These are phyloP conservation scores for Backusella luteola DNA, from an alignment of 192 early-diverging fungal genomes.

Conservation along the genomic window DNA sequence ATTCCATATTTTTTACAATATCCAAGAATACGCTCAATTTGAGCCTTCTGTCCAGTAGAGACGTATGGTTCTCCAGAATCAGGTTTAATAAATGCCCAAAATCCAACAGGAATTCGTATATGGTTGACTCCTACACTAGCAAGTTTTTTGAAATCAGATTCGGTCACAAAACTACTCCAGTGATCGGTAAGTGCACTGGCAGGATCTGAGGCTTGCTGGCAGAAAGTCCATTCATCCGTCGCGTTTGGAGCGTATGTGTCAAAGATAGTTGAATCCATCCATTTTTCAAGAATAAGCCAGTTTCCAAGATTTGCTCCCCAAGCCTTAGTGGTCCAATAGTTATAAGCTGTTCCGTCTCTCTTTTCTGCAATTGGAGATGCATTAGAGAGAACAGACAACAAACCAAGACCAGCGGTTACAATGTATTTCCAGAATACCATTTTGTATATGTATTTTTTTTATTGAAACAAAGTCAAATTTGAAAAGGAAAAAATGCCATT, in stretches of 20 bases:
- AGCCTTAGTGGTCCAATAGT: constrained; percentile 32
- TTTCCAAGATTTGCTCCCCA: constrained; percentile 61
- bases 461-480: background rate
- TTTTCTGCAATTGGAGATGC: constrained; percentile 10
- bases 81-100: constrained; percentile 59
- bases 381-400: background rate
- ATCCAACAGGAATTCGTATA: constrained; percentile 56
- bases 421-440: background rate
- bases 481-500: background rate
- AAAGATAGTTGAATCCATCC: constrained; percentile 54
- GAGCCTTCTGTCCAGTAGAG: constrained; percentile 45
- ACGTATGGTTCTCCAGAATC: constrained; percentile 58
- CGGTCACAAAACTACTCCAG: constrained; percentile 57
- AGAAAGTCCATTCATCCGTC: constrained; percentile 59
- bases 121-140: constrained; percentile 51
- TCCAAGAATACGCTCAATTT: constrained; percentile 29
- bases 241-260: constrained; percentile 36
- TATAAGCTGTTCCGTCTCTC: constrained; percentile 16
- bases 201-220: constrained; percentile 42
- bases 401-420: background rate
- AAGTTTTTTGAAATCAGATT: constrained; percentile 46
- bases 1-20: constrained; percentile 38
- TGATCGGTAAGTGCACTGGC: constrained; percentile 36
- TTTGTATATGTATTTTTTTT: background rate
- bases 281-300: constrained; percentile 58